These are phyloP conservation scores for Tympanopsis confertula DNA, from an alignment of 2,329 filamentous ascomycete species.

Conservation along the genomic window DNA sequence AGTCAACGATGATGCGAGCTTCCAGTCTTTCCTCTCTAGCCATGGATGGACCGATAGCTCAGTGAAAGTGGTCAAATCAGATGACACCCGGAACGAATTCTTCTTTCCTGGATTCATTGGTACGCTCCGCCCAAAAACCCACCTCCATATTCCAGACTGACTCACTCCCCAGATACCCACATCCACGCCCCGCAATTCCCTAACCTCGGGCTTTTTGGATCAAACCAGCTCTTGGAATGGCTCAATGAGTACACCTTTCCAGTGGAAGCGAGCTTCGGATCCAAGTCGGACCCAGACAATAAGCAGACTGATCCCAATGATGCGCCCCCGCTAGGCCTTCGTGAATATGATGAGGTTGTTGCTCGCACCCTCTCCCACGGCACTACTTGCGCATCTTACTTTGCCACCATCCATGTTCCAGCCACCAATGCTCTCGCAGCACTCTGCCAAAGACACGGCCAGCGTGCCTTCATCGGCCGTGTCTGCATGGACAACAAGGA, in stretches of 20 bases:
- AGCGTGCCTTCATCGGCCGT: conserved; percentile 1
- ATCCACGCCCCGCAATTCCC: conserved; percentile 2
- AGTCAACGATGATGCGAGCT: background rate
- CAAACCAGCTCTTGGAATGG: background rate
- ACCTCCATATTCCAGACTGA: too few species aligned
- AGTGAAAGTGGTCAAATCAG: background rate
- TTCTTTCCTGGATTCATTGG: conserved; percentile 1
- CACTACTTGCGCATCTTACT: conserved; percentile 1
- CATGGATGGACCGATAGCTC: background rate
- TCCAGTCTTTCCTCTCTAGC: background rate
- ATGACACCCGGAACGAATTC: background rate
- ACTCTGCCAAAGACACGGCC: background rate
- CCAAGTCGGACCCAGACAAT: background rate
- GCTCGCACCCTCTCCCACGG: background rate
- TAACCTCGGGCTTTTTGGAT: conserved; percentile 1
- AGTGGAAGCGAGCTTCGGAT: background rate
- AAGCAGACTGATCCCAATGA: too few species aligned
- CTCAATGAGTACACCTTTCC: conserved; percentile 1
- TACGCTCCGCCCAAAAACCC: too few species aligned
- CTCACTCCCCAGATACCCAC: conserved; percentile 1
- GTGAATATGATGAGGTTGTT: background rate
- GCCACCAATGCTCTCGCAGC: conserved; percentile 1
- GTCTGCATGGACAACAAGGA: conserved; percentile 1
- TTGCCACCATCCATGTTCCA: conserved; percentile 2
- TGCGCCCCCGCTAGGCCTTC: background rate